phyloP scores from a whole-genome alignment of 1,284 basidiomycete genomes.

The Boletus smithii region DNA sequence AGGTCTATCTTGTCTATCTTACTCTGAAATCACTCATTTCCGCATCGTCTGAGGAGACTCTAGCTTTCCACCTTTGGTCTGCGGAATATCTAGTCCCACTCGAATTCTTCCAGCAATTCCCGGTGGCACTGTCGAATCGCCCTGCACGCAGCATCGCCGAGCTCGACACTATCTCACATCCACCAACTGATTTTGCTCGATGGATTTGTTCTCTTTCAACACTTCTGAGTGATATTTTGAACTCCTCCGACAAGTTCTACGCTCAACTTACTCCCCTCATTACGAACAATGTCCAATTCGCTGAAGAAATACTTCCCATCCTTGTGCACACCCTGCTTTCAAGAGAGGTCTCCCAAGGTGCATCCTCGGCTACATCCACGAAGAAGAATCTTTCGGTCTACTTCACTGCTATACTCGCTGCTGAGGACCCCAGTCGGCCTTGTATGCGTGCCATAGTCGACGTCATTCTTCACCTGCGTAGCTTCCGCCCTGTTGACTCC shows the following conservation, averaged over 20 bases:
- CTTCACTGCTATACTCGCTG: conserved; percentile 57
- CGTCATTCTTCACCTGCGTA: conserved; percentile 78
- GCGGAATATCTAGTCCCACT: conserved; percentile 50
- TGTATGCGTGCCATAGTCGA: conserved; percentile 71
- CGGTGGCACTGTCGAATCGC: conserved; percentile 31
- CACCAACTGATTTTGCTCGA: conserved; percentile 46
- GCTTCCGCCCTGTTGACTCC: conserved; percentile 48
- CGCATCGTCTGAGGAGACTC: conserved; percentile 37
- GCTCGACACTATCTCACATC: conserved; percentile 38
- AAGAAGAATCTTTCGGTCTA: conserved; percentile 53
- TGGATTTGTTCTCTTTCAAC: conserved; percentile 71
- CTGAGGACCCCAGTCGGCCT: conserved; percentile 39
- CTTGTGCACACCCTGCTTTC: conserved; percentile 71
- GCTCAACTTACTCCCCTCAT: conserved; percentile 64
- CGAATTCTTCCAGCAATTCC: conserved; percentile 49
- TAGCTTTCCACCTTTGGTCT: conserved; percentile 37
- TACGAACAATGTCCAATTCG: conserved; percentile 52
- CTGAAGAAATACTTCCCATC: conserved; percentile 67
- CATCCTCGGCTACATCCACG: conserved; percentile 5
- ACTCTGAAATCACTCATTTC: conserved; percentile 60
- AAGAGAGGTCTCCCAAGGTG: conserved; percentile 27
- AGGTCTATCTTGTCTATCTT: conserved; percentile 57
- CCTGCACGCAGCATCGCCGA: conserved; percentile 37
- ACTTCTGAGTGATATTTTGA: conserved; percentile 60
- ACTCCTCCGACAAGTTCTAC: conserved; percentile 60